Base-by-base conservation (phyloP, 1,284 basidiomycete species). In the Neonothopanus nambi region DNA sequence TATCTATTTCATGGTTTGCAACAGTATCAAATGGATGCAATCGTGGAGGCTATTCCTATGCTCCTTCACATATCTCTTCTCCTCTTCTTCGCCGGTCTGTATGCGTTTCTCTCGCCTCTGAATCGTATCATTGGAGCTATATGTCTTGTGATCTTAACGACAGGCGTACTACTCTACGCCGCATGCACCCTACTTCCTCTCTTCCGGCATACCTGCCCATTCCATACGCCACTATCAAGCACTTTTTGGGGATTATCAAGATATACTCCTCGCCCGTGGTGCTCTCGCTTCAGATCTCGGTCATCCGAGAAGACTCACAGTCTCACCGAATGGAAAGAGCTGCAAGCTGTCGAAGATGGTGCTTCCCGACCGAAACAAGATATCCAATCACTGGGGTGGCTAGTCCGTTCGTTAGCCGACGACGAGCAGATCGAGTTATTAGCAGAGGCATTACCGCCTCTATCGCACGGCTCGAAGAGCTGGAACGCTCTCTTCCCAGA, bases 21-120 rank as follows among this genome's bases (percentile, higher is more conserved):
- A 15, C 8, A 47, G 6, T 57, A 53, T 23, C 21, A 35, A 5
- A 43, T 55, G 48, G 38, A 55, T 20, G 21, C 36, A 37, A 39
- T 55, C 20, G 54, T 57, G 11, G 51, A 53, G 13, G 28, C 40
- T 24, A 53, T 57, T 17, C 55, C 55, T n/a, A 30, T 57, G 8
- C 51, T 57, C 11, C 42, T 57, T 8, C 55, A 57, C 55, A 24
- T 45, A 6, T 57, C 55, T 3, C 46, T 57, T 13, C 42, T 53
- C 8, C 42, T 57, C 9, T 57, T 57, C 41, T 53, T 57, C 30
- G 47, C 18, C 3, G 54, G 54, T 15, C 37, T 55, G n/a, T 30
- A 52, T 21, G 33, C 49, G 2, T 55, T 55, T 33, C 41, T 55
- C 13, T 21, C 24, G 21, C 54, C 42, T n/a, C 24, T 51, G 12